Evolutionary conservation across 2,329 filamentous ascomycete genomes (phyloP).

Genomic region (Juglanconis sp.): DNA sequence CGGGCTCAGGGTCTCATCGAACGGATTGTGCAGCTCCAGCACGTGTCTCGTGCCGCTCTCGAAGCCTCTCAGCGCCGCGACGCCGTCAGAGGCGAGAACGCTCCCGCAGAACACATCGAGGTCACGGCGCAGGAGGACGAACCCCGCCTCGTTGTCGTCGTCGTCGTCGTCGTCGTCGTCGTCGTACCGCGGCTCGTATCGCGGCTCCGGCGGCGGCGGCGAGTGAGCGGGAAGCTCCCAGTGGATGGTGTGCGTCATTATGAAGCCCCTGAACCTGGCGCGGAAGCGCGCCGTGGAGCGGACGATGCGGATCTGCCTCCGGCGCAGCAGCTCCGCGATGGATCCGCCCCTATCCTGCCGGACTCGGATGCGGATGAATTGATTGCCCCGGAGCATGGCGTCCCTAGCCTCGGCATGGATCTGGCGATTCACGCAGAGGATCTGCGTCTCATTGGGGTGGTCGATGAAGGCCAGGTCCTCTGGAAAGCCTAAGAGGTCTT

Average conservation of each 20-base stretch:
- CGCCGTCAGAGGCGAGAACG: background rate
- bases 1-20: background rate
- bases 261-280: background rate
- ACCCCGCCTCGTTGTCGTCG: background rate
- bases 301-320: slow-evolving; percentile 1
- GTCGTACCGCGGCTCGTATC: background rate
- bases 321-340: background rate
- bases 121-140: slow-evolving; percentile 6
- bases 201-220: no score
- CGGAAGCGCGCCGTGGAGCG: background rate
- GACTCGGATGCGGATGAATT: slow-evolving; percentile 1
- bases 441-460: background rate
- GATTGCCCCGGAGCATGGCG: slow-evolving; percentile 6
- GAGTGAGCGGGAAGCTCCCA: no score
- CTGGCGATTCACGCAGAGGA: slow-evolving; percentile 1
- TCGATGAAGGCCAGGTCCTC: background rate
- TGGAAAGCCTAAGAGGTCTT: slow-evolving; percentile 1
- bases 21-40: background rate
- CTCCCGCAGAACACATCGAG: background rate
- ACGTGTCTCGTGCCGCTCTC: background rate
- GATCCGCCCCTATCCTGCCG: background rate
- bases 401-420: slow-evolving; percentile 5
- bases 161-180: no score
- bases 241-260: slow-evolving; percentile 6
- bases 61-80: background rate